Percentiles rank a stretch among this genome's conserved stretches.
These are phyloP conservation scores for Saturnispora zaruensis DNA, from an alignment of 805 yeast genomes.

Conservation along the genomic window DNA sequence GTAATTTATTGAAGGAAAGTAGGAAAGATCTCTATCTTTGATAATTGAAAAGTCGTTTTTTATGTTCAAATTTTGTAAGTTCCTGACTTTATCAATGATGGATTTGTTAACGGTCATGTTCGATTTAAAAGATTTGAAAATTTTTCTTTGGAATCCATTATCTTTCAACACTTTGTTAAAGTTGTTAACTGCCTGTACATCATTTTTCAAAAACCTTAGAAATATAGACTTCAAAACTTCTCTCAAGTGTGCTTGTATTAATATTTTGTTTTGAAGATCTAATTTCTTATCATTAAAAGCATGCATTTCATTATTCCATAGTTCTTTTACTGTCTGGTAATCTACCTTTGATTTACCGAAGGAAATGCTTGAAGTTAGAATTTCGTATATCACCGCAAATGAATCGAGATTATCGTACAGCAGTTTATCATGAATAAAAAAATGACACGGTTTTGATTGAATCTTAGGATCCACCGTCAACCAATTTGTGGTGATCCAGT, in stretches of 20 bases:
- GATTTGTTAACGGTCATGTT: slow-evolving; percentile 8
- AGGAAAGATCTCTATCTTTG: slow-evolving; percentile 19
- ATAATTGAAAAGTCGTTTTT: slow-evolving; percentile 17
- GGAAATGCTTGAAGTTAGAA: slow-evolving; percentile 7
- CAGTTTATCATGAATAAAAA: slow-evolving; percentile 23
- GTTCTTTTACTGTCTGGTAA: not conserved
- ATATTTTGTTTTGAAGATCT: not conserved
- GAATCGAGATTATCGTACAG: slow-evolving; percentile 16
- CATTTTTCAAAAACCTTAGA: slow-evolving; percentile 13
- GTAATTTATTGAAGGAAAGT: slow-evolving; percentile 16
- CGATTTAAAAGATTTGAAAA: slow-evolving; percentile 4
- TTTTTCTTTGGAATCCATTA: slow-evolving; percentile 8
- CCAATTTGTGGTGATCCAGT: slow-evolving; percentile 21
- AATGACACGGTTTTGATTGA: slow-evolving; percentile 17
- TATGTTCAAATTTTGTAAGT: slow-evolving; percentile 15
- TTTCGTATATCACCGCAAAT: slow-evolving; percentile 13
- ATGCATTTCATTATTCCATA: slow-evolving; percentile 18
- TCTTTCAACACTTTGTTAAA: slow-evolving; percentile 9
- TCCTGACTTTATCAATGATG: slow-evolving; percentile 10
- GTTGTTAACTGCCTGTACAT: not conserved
- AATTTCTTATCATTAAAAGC: not conserved
- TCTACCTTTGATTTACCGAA: not conserved
- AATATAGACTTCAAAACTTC: slow-evolving; percentile 19
- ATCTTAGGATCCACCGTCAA: slow-evolving; percentile 12
- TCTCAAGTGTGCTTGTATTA: slow-evolving; percentile 10